Conservation (phyloP, 192 early-diverging fungal genomes). For the Oehlia diaphana region DNA sequence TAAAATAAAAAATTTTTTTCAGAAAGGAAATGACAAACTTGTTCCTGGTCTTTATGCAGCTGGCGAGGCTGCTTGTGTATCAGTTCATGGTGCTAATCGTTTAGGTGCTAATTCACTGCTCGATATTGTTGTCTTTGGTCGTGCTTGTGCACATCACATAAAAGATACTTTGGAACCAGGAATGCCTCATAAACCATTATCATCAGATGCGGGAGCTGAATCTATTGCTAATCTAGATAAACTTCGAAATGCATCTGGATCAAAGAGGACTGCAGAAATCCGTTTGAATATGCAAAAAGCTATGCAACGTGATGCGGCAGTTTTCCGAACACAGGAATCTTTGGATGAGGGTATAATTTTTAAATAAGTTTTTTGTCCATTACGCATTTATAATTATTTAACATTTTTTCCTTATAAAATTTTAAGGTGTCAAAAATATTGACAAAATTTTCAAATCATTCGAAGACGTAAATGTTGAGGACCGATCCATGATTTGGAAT, state of each 20-base stretch:
- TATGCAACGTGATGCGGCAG: conserved; percentile 97
- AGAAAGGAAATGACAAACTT: conserved; percentile 82
- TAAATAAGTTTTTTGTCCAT: neutral
- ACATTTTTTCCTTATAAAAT: neutral
- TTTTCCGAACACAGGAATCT: conserved; percentile 89
- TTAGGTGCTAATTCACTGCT: conserved; percentile 97
- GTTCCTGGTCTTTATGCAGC: conserved; percentile 99
- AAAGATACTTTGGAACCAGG: conserved; percentile 84
- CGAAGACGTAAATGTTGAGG: conserved; percentile 82
- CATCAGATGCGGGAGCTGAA: conserved; percentile 80
- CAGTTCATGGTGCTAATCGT: conserved; percentile 98
- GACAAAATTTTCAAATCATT: conserved; percentile 78
- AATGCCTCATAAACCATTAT: conserved; percentile 80
- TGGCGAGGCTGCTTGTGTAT: conserved; percentile 96
- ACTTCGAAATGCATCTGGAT: conserved; percentile 81
- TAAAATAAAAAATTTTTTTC: neutral
- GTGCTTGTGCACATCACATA: conserved; percentile 95
- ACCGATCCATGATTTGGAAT: conserved; percentile 98
- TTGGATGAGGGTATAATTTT: conserved; percentile 71
- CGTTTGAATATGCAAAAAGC: conserved; percentile 96
- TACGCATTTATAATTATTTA: neutral
- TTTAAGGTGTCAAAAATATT: conserved; percentile 74
- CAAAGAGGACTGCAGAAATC: conserved; percentile 77
- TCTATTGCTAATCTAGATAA: conserved; percentile 96
- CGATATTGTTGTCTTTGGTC: conserved; percentile 98